These are phyloP conservation scores for Linum trigynum DNA, from an alignment of 345 rosid genomes.

Conservation along the genomic window DNA sequence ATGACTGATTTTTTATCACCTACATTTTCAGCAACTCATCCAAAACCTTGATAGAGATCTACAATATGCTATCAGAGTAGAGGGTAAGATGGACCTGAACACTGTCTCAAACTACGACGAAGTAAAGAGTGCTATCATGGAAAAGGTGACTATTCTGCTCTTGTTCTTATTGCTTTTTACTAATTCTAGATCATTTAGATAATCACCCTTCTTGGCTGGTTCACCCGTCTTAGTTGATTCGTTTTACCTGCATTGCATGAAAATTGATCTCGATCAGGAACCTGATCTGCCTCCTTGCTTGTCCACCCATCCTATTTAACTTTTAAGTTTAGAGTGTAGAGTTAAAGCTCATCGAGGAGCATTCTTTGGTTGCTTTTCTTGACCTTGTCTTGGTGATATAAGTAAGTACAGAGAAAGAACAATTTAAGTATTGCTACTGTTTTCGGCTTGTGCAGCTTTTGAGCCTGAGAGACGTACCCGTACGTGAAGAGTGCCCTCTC, in stretches of 20 bases:
- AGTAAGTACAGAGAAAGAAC: no score
- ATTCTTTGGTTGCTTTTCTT: not conserved
- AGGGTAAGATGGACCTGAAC: conserved; percentile 87
- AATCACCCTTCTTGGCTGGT: not conserved
- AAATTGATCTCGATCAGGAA: no score
- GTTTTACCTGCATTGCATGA: not conserved
- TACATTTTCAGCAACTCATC: conserved; percentile 64
- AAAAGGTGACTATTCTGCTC: conserved; percentile 43
- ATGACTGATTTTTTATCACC: conserved; percentile 22
- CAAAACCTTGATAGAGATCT: conserved; percentile 86
- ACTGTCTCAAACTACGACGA: conserved; percentile 75
- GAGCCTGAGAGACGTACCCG: conserved; percentile 62
- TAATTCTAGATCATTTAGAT: not conserved
- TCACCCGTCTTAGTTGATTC: not conserved
- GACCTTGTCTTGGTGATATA: not conserved
- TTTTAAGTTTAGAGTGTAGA: not conserved
- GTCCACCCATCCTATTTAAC: no score
- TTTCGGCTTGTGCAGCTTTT: conserved; percentile 49
- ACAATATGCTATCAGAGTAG: conserved; percentile 86
- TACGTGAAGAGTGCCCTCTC: conserved; percentile 89
- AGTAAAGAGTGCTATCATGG: conserved; percentile 63
- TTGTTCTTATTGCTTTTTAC: not conserved
- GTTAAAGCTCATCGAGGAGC: not conserved
- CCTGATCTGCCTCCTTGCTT: no score
- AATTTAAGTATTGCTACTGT: not conserved